Percentiles rank a stretch among this genome's conserved stretches.
These are phyloP conservation scores for Candida methanosorbosa DNA, from an alignment of 805 yeast species.

Conservation along the genomic window DNA sequence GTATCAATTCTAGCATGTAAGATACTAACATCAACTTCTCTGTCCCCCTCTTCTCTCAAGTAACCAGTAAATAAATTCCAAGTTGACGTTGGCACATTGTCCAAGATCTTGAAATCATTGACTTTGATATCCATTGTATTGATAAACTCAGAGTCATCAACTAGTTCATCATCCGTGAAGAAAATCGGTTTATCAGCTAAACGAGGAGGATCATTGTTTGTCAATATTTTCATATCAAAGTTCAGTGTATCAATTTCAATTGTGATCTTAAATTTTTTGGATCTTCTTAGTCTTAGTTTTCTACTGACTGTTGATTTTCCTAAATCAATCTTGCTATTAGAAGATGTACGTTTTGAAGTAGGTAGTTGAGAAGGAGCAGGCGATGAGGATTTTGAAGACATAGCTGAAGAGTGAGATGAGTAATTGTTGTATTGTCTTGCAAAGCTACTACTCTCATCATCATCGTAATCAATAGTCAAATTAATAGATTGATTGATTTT, in stretches of 20 bases:
- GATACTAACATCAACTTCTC: constrained; percentile 66
- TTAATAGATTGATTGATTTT: constrained; percentile 39
- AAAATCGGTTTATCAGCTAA: constrained; percentile 12
- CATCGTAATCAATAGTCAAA: constrained; percentile 2
- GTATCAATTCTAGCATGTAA: constrained; percentile 41
- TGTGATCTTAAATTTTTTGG: constrained; percentile 49
- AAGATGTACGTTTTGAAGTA: not conserved
- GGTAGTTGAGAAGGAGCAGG: not conserved
- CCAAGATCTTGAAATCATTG: constrained; percentile 52
- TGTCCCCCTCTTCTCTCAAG: constrained; percentile 58
- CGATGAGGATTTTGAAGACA: constrained; percentile 4
- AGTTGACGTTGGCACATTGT: constrained; percentile 77
- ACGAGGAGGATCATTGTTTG: constrained; percentile 30
- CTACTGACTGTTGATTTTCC: constrained; percentile 24
- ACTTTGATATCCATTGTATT: constrained; percentile 41
- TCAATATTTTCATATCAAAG: constrained; percentile 34
- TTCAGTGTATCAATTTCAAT: constrained; percentile 49
- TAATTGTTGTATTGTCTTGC: not conserved
- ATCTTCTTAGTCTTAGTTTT: constrained; percentile 55
- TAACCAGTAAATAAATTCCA: constrained; percentile 82
- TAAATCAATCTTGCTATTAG: constrained; percentile 17
- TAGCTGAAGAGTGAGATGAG: constrained; percentile 5
- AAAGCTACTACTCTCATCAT: constrained; percentile 1
- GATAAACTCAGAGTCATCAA: constrained; percentile 34
- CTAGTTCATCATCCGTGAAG: constrained; percentile 17